Base-by-base conservation (phyloP, 331 rosid species). In the Rhamnella rubrinervis region DNA sequence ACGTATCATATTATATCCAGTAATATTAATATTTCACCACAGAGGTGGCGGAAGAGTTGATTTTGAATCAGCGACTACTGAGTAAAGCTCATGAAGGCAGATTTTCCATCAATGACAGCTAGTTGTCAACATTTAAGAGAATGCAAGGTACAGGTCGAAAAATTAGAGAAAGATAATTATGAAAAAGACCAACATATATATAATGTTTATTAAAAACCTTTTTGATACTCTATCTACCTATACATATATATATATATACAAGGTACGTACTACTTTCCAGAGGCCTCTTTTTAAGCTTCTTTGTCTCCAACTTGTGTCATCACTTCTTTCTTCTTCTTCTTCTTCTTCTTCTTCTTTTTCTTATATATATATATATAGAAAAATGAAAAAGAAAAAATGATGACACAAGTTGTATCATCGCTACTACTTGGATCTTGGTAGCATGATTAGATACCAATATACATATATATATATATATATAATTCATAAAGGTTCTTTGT, bases 401-500 rank as follows among this genome's bases (percentile, higher is more conserved):
- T 23, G 23, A 23, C 23, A 23, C 23, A 23, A 1, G 23, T 23
- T 23, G 23, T 23, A 23, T 23, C 23, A 23, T 23, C 23, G 1
- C 23, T 80, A 77, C 77, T 81, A 77, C 77, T 68, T 67, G 59
- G 50, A 63, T 37, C 57, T 75, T 28, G 68, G 25, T 28, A 57
- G 79, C 76, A 75, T 81, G 65, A 81, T 79, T 81, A 67, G 81
- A 64, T 75, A 82, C 64, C 83, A 68, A 75, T 2, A 50, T 46
- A 46, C 6, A 46, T 8, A 31, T 31, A 31, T 31, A 0, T 31
- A 28, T 28, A 4, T 31, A 31, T 31, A 31, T 40, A 40, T 40
- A 12, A 40, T 40, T 11, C 47, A 40, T 40, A 40, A 40, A 40
- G 47, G 4, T 40, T 40, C 47, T 40, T 40, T 31, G 35, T 31